Conservation (phyloP, 2,329 filamentous ascomycete species). For the Dothiorella sarmentorum region DNA sequence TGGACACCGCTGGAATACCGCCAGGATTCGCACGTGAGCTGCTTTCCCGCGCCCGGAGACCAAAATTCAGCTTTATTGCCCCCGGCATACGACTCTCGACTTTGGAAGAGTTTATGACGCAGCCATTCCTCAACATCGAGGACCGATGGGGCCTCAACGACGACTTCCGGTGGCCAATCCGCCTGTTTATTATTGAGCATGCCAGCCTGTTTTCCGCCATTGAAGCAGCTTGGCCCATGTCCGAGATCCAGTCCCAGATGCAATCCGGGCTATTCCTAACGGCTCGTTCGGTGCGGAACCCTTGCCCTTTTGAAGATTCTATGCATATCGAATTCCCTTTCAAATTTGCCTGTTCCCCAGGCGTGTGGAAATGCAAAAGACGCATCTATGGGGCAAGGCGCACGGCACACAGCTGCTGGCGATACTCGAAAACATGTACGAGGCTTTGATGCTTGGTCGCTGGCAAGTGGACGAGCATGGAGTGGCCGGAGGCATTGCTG, state of each 20-base stretch:
- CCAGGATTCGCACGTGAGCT: neutral
- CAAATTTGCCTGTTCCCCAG: neutral
- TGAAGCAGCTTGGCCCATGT: too few species aligned
- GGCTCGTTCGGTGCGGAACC: neutral
- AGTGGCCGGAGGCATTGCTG: neutral
- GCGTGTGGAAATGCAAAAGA: neutral
- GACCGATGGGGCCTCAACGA: too few species aligned
- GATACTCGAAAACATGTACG: neutral
- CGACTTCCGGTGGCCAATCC: neutral
- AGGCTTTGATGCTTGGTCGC: neutral
- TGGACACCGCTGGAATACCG: neutral
- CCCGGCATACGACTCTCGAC: neutral
- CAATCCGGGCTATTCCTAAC: neutral
- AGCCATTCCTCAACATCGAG: neutral
- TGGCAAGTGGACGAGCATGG: neutral
- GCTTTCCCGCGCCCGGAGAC: neutral
- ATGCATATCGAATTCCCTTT: neutral
- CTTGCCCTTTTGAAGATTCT: neutral
- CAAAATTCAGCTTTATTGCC: neutral
- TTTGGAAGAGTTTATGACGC: neutral
- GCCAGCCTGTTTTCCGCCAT: neutral
- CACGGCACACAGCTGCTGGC: neutral
- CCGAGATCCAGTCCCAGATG: too few species aligned
- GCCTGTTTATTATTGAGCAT: neutral
- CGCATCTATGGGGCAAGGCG: too few species aligned